Conservation (phyloP, 306 rosid genomes). For the Begonia fuchsioides region DNA sequence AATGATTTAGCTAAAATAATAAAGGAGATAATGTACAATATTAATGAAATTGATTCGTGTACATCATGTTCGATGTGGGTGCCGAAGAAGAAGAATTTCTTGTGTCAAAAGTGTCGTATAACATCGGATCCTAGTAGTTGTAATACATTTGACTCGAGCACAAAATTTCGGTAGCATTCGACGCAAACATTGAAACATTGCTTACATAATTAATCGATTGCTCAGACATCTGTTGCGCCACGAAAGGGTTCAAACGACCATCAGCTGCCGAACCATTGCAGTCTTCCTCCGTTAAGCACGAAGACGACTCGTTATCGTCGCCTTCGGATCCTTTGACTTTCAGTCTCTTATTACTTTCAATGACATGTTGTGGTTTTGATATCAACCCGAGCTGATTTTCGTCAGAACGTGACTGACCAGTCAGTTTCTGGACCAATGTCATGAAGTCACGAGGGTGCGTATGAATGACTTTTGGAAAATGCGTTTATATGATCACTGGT, state of each 20-base stretch:
- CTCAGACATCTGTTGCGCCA: constrained; percentile 19
- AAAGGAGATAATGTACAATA: no score
- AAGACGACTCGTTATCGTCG: constrained; percentile 62
- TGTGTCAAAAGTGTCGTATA: neutral
- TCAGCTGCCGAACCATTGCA: constrained; percentile 17
- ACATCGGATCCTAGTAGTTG: constrained; percentile 8
- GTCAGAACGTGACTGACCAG: constrained; percentile 32
- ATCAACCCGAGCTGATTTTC: no score
- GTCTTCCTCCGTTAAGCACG: constrained; percentile 37
- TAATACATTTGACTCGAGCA: constrained; percentile 8
- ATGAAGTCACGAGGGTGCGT: constrained; percentile 57
- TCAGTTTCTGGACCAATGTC: constrained; percentile 68
- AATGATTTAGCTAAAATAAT: no score
- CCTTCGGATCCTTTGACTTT: constrained; percentile 3
- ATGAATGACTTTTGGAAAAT: constrained; percentile 63
- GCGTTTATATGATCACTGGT: constrained; percentile 72
- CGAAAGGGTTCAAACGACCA: constrained; percentile 41
- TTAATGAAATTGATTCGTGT: neutral
- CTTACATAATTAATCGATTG: constrained; percentile 4
- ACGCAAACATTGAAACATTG: constrained; percentile 2
- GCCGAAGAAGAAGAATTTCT: constrained; percentile 1
- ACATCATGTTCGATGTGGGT: neutral
- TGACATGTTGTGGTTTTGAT: no score
- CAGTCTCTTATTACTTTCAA: constrained; percentile 1
- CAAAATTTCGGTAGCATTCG: constrained; percentile 9